Percentiles rank a stretch among this genome's conserved stretches.
These are phyloP conservation scores for Isabelozyma rhagii DNA, from an alignment of 805 yeast genomes.

Conservation along the genomic window DNA sequence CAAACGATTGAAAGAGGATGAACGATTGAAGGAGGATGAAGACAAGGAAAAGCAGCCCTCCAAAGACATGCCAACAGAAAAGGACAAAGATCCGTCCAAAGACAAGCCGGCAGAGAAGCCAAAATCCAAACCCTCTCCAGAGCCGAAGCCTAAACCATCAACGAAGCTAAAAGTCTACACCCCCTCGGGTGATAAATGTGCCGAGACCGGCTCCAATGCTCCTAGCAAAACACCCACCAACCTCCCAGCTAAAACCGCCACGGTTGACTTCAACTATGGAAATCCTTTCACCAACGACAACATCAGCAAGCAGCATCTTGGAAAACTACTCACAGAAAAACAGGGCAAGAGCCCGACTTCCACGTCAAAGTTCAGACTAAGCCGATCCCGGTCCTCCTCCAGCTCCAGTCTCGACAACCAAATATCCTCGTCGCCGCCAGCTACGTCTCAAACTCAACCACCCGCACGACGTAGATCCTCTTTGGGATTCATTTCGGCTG, in stretches of 20 bases:
- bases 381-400: constrained; percentile 26
- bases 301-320: constrained; percentile 2
- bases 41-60: constrained; percentile 1
- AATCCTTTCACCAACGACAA: neutral
- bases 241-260: too few species aligned
- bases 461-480: constrained; percentile 7
- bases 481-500: constrained; percentile 6
- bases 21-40: constrained; percentile 2
- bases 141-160: neutral
- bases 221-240: neutral
- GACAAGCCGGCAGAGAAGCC: neutral
- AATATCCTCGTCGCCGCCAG: constrained; percentile 1
- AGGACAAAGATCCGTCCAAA: neutral
- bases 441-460: constrained; percentile 6
- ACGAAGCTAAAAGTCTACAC: neutral
- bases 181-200: neutral
- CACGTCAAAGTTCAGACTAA: constrained; percentile 15
- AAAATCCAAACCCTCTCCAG: neutral
- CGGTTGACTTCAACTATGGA: neutral
- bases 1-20: neutral
- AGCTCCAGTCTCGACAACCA: constrained; percentile 6
- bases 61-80: neutral
- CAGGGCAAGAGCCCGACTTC: neutral
- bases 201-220: neutral
- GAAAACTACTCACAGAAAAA: neutral